Evolutionary conservation across 164 flowering plant genomes (phyloP).

Genomic region (Umbellularia californica): DNA sequence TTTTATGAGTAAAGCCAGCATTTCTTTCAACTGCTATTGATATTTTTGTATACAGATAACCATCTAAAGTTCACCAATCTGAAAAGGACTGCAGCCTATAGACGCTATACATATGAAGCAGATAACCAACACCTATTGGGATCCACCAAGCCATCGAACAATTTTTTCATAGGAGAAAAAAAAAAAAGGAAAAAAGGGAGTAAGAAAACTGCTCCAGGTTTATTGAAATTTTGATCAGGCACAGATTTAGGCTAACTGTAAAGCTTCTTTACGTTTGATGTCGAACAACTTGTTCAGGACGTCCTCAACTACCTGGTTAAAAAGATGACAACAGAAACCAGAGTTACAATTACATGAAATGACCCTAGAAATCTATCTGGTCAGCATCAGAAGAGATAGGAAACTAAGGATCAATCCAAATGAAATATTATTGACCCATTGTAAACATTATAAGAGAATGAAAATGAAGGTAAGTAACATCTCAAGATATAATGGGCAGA

Average conservation of each 20-base stretch:
- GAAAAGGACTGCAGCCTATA: not conserved
- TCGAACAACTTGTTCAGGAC: slow-evolving; percentile 69
- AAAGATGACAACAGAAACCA: not conserved
- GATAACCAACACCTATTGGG: not conserved
- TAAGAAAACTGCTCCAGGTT: not conserved
- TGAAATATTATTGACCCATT: not conserved
- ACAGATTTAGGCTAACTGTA: slow-evolving; percentile 44
- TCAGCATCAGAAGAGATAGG: not conserved
- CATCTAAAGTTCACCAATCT: not conserved
- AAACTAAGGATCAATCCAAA: not conserved
- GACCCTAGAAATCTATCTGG: not conserved
- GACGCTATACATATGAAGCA: not conserved
- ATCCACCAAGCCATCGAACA: not conserved
- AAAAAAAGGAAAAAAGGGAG: too few relatives aligned
- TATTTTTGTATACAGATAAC: not conserved
- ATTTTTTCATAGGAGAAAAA: not conserved
- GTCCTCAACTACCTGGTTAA: slow-evolving; percentile 80
- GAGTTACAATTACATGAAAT: not conserved
- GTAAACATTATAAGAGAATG: not conserved
- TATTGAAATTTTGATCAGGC: not conserved
- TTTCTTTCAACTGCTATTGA: not conserved
- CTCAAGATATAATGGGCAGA: too few relatives aligned
- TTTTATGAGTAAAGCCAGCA: not conserved
- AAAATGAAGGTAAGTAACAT: not conserved
- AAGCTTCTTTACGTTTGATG: slow-evolving; percentile 65